Percentiles rank a stretch among this genome's conserved stretches.
phyloP scores from a whole-genome alignment of 192 early-diverging fungal genomes.

The Podila clonocystis region DNA sequence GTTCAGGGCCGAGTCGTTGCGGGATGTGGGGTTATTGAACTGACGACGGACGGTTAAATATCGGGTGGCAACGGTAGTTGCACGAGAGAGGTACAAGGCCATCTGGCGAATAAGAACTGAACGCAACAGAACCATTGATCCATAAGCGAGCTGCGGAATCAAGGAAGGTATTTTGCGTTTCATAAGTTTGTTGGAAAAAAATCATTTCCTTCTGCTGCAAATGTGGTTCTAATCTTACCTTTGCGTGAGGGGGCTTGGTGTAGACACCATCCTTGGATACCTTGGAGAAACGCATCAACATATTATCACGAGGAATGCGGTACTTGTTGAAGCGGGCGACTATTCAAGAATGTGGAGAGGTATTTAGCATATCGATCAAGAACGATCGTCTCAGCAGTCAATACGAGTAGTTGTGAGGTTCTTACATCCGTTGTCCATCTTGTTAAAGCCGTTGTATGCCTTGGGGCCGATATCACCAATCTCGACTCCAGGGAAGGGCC shows the following conservation, averaged over 20 bases:
- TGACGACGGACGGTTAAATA: slow-evolving; percentile 61
- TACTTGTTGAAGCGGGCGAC: slow-evolving; percentile 79
- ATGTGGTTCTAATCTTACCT: slow-evolving; percentile 23
- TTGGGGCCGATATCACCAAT: slow-evolving; percentile 76
- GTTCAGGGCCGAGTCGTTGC: slow-evolving; percentile 57
- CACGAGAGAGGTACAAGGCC: slow-evolving; percentile 54
- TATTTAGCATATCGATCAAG: slow-evolving; percentile 31
- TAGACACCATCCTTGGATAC: slow-evolving; percentile 65
- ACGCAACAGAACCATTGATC: slow-evolving; percentile 72
- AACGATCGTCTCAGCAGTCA: slow-evolving; percentile 4
- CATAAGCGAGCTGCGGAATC: slow-evolving; percentile 61
- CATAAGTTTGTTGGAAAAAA: no score
- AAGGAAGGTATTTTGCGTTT: background rate
- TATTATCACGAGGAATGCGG: slow-evolving; percentile 66
- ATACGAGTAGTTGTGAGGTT: background rate
- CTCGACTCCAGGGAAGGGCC: slow-evolving; percentile 64
- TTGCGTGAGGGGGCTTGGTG: slow-evolving; percentile 65
- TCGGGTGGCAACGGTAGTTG: slow-evolving; percentile 59
- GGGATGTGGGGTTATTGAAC: slow-evolving; percentile 52
- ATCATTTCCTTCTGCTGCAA: no score
- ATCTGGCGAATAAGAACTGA: slow-evolving; percentile 65
- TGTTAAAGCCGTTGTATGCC: slow-evolving; percentile 57
- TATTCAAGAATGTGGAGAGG: slow-evolving; percentile 46
- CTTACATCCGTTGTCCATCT: slow-evolving; percentile 60
- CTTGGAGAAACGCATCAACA: slow-evolving; percentile 68